phyloP scores from a whole-genome alignment of 106 monocot genomes.

The Gastrodia elata region DNA sequence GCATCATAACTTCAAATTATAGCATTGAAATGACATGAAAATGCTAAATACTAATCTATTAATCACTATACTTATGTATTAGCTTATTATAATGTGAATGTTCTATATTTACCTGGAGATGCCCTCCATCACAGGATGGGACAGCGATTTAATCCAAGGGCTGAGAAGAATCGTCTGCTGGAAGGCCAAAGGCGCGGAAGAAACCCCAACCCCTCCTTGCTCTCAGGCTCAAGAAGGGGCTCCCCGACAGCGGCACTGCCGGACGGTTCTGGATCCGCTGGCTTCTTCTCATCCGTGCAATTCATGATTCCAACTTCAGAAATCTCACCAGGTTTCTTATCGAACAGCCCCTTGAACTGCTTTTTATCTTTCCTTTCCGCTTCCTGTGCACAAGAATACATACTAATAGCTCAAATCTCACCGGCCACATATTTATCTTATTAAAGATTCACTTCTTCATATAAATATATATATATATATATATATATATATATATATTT shows the following conservation, averaged over 20 bases:
- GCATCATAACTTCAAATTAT: no score
- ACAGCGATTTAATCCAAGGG: slow-evolving; percentile 65
- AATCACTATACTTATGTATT: no score
- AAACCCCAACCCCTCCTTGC: slow-evolving; percentile 39
- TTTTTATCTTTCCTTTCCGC: slow-evolving; percentile 58
- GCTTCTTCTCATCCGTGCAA: background rate
- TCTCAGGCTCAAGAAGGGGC: slow-evolving; percentile 18
- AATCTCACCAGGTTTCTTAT: slow-evolving; percentile 95
- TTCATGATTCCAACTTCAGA: slow-evolving; percentile 42
- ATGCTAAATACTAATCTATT: no score
- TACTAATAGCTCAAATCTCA: no score
- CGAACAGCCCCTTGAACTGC: slow-evolving; percentile 91
- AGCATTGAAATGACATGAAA: no score
- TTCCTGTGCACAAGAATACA: no score
- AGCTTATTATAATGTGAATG: no score
- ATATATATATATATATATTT: no score
- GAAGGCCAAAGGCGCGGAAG: slow-evolving; percentile 59
- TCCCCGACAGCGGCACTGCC: slow-evolving; percentile 3
- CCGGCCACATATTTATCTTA: no score
- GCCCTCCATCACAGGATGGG: slow-evolving; percentile 32
- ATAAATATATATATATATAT: no score
- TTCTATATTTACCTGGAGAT: background rate
- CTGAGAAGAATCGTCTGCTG: slow-evolving; percentile 40
- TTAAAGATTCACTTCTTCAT: no score
- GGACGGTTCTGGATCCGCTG: background rate